Conservation (phyloP, 352 stramenopile species). For the Peronospora destructor region DNA sequence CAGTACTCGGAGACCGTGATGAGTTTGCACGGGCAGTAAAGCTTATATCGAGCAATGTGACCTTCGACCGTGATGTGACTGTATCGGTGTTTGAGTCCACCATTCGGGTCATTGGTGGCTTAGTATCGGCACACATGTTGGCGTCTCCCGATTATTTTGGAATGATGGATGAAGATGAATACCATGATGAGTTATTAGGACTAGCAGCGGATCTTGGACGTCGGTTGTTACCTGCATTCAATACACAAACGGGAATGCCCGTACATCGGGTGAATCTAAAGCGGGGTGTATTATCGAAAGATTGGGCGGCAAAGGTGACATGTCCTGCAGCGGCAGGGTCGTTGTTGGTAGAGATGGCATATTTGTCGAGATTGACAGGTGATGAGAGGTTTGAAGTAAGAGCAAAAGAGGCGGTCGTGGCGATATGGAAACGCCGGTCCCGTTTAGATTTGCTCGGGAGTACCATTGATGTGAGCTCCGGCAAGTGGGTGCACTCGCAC, state of each 20-base stretch:
- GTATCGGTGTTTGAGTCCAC: conserved; percentile 91
- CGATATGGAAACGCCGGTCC: conserved; percentile 72
- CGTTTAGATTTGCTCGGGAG: conserved; percentile 91
- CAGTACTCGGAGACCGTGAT: conserved; percentile 71
- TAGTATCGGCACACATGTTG: conserved; percentile 88
- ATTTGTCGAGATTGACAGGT: conserved; percentile 85
- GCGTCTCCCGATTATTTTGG: conserved; percentile 51
- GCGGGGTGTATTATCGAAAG: conserved; percentile 33
- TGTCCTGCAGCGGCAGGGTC: conserved; percentile 93
- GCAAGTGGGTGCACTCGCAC: conserved; percentile 69
- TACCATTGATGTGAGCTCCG: conserved; percentile 89
- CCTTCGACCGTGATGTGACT: conserved; percentile 84
- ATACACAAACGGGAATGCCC: conserved; percentile 92
- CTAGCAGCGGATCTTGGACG: conserved; percentile 92
- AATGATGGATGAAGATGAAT: conserved; percentile 60
- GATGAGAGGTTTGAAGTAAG: conserved; percentile 54
- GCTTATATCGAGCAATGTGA: conserved; percentile 47
- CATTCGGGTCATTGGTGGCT: conserved; percentile 88
- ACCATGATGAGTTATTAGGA: conserved; percentile 90
- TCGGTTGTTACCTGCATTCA: conserved; percentile 94
- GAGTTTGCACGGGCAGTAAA: conserved; percentile 69
- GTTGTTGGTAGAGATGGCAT: conserved; percentile 93
- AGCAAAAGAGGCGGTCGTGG: conserved; percentile 52
- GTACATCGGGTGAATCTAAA: conserved; percentile 95
- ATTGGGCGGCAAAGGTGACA: conserved; percentile 54